Evolutionary conservation across 2,329 filamentous ascomycete species (phyloP).

Genomic region (Podosphaera aphanis): DNA sequence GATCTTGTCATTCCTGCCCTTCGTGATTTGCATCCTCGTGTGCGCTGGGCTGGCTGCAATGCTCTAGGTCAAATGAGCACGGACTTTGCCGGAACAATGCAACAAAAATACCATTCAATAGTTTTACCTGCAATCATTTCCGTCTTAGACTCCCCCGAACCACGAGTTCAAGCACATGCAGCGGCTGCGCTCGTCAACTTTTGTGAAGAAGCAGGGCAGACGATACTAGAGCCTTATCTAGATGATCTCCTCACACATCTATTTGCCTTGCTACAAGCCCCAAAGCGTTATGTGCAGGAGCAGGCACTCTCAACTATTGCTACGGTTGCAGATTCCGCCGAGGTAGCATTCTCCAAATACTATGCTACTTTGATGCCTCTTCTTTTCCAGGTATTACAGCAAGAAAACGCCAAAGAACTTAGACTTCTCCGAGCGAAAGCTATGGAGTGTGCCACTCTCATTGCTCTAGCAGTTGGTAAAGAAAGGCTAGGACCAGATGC

Average conservation of each 20-base stretch:
- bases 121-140: slow-evolving; percentile 83
- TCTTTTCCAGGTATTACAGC: slow-evolving; percentile 66
- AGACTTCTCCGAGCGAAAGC: slow-evolving; percentile 81
- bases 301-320: slow-evolving; percentile 94
- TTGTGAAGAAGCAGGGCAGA: slow-evolving; percentile 91
- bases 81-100: slow-evolving; percentile 94
- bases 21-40: slow-evolving; percentile 72
- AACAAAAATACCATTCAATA: slow-evolving; percentile 74
- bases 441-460: slow-evolving; percentile 96
- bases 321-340: slow-evolving; percentile 94
- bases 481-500: slow-evolving; percentile 77
- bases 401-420: slow-evolving; percentile 85
- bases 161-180: slow-evolving; percentile 86
- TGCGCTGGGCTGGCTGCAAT: slow-evolving; percentile 94
- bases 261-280: slow-evolving; percentile 68
- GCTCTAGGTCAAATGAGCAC: slow-evolving; percentile 99
- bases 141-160: slow-evolving; percentile 70
- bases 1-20: slow-evolving; percentile 85
- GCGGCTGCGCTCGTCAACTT: slow-evolving; percentile 98
- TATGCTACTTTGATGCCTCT: slow-evolving; percentile 92
- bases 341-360: slow-evolving; percentile 83
- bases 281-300: slow-evolving; percentile 91
- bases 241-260: slow-evolving; percentile 68
- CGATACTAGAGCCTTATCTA: slow-evolving; percentile 74
- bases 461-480: slow-evolving; percentile 83